Evolutionary conservation across 2,329 filamentous ascomycete genomes (phyloP).

Genomic region (Cladosporium sp.): DNA sequence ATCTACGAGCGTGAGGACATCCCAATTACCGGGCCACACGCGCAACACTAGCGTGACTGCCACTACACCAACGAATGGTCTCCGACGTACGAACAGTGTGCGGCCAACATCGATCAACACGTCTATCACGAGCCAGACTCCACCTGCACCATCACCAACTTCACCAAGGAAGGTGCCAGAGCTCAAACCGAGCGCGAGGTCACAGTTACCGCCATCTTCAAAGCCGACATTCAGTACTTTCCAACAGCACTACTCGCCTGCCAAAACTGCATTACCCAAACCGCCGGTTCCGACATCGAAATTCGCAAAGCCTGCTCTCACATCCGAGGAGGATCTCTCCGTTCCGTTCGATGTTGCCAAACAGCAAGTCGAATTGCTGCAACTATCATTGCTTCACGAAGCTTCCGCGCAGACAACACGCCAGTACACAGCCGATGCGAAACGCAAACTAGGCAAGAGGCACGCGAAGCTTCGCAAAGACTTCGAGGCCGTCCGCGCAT

Average conservation of each 20-base stretch:
- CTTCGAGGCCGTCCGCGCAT: constrained; percentile 32
- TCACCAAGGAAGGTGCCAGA: constrained; percentile 8
- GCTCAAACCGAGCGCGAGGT: not conserved
- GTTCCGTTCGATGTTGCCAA: constrained; percentile 20
- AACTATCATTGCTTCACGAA: constrained; percentile 61
- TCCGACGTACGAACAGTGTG: constrained; percentile 9
- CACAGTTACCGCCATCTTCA: constrained; percentile 31
- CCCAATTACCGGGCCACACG: not conserved
- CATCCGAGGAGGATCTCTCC: constrained; percentile 15
- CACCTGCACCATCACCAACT: not conserved
- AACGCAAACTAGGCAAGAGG: constrained; percentile 26
- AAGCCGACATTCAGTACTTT: constrained; percentile 58
- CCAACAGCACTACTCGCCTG: constrained; percentile 65
- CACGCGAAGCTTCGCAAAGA: constrained; percentile 28
- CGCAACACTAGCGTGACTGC: not conserved
- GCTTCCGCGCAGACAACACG: constrained; percentile 43
- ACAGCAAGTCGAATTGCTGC: constrained; percentile 59
- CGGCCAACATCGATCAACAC: constrained; percentile 6
- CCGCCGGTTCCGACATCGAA: constrained; percentile 43
- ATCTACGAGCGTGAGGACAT: constrained; percentile 1
- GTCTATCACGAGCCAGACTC: not conserved
- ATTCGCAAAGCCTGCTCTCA: constrained; percentile 24
- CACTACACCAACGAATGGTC: not conserved
- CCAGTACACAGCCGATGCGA: constrained; percentile 57
- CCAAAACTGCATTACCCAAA: constrained; percentile 58